These are phyloP conservation scores for Podospora comata DNA, from an alignment of 495 filamentous ascomycete genomes.

Conservation along the genomic window DNA sequence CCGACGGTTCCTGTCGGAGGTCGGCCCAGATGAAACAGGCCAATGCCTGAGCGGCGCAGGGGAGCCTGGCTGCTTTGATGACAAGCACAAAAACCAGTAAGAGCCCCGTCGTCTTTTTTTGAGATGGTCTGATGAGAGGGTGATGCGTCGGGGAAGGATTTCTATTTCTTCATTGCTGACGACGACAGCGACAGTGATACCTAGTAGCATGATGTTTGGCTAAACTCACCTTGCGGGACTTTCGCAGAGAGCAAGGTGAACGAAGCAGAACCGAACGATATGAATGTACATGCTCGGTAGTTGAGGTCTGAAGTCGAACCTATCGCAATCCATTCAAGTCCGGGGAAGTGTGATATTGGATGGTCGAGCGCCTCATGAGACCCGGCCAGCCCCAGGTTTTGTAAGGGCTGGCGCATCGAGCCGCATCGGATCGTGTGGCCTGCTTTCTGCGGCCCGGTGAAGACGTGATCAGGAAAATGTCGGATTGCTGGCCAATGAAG, in stretches of 20 bases:
- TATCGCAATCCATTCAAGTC: background rate
- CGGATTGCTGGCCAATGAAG: background rate
- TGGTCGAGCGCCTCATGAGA: slow-evolving; percentile 9
- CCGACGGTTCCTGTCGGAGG: slow-evolving; percentile 38
- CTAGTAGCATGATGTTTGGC: background rate
- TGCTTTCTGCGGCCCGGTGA: background rate
- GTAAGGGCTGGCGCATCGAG: background rate
- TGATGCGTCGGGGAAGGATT: slow-evolving; percentile 2
- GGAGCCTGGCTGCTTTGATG: background rate
- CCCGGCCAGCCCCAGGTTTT: slow-evolving; percentile 1
- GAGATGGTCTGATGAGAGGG: slow-evolving; percentile 5
- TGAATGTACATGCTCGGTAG: background rate
- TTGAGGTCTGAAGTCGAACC: background rate
- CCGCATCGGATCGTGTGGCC: background rate
- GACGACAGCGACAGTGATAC: background rate
- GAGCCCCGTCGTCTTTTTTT: slow-evolving; percentile 9
- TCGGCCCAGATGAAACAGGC: slow-evolving; percentile 34
- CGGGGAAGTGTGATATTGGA: background rate
- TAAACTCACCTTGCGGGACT: background rate
- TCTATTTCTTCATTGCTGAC: background rate
- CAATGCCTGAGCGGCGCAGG: slow-evolving; percentile 19
- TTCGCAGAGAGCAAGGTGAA: background rate
- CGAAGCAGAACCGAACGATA: background rate
- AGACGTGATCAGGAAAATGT: background rate
- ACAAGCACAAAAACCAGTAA: slow-evolving; percentile 9